phyloP scores from a whole-genome alignment of 345 rosid species.

The Stellera chamaejasme region DNA sequence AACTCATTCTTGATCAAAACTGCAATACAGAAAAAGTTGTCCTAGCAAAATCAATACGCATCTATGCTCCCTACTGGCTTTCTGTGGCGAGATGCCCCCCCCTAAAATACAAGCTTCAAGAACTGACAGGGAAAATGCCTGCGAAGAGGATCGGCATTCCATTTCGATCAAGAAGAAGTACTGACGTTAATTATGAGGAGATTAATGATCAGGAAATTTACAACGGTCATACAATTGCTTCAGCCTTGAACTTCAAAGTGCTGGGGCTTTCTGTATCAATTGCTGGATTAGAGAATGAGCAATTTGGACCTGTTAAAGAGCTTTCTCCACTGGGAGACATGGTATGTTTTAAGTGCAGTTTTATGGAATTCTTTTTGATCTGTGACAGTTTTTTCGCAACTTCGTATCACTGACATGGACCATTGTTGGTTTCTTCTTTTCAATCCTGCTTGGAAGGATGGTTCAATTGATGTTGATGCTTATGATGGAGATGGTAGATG shows the following conservation, averaged over 20 bases:
- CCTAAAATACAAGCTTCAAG: constrained; percentile 53
- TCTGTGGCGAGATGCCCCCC: constrained; percentile 82
- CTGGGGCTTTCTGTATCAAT: constrained; percentile 66
- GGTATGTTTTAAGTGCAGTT: constrained; percentile 33
- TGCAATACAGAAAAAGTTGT: constrained; percentile 47
- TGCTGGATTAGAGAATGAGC: constrained; percentile 38
- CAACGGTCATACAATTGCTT: constrained; percentile 87
- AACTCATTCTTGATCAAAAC: constrained; percentile 78
- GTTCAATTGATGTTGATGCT: constrained; percentile 78
- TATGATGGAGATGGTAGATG: constrained; percentile 62
- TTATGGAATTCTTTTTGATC: neutral
- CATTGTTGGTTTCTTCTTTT: constrained; percentile 10
- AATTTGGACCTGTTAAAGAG: constrained; percentile 70
- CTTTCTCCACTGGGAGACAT: constrained; percentile 88
- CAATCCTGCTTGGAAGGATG: constrained; percentile 48
- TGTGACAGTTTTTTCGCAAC: neutral
- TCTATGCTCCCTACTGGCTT: constrained; percentile 93
- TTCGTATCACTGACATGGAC: constrained; percentile 1
- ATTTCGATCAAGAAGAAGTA: constrained; percentile 39
- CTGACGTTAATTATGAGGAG: constrained; percentile 38
- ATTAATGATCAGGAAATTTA: constrained; percentile 73
- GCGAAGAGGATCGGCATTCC: constrained; percentile 41
- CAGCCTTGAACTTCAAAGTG: constrained; percentile 70
- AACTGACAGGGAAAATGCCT: constrained; percentile 42
- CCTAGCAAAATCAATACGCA: constrained; percentile 55